These are phyloP conservation scores for Protomyces macrosporus DNA, from an alignment of 1,139 yeast genomes.

Conservation along the genomic window DNA sequence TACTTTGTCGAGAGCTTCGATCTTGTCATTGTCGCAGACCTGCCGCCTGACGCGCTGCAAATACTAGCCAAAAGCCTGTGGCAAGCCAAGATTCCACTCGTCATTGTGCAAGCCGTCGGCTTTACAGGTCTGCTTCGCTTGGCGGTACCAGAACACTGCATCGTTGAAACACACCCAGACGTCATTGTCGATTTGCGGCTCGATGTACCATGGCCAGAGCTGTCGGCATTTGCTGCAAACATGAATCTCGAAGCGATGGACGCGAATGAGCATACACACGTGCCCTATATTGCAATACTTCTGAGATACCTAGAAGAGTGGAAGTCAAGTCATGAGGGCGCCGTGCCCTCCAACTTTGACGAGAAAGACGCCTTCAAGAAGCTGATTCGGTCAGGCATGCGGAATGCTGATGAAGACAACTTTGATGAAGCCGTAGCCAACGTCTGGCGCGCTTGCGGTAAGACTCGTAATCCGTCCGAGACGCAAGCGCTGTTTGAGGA, in stretches of 20 bases:
- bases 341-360: constrained; percentile 45
- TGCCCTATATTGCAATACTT: constrained; percentile 68
- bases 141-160: constrained; percentile 50
- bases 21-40: constrained; percentile 48
- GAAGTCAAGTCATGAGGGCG: constrained; percentile 35
- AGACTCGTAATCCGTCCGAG: constrained; percentile 26
- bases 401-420: constrained; percentile 51
- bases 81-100: constrained; percentile 49
- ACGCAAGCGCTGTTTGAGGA: constrained; percentile 15
- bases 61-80: constrained; percentile 44
- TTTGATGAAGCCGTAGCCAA: constrained; percentile 64
- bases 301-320: constrained; percentile 50
- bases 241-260: constrained; percentile 48
- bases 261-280: constrained; percentile 56
- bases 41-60: constrained; percentile 27
- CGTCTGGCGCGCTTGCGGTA: constrained; percentile 44
- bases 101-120: constrained; percentile 54
- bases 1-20: constrained; percentile 51
- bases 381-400: constrained; percentile 37
- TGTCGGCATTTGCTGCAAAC: constrained; percentile 50
- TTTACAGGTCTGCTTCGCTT: constrained; percentile 63
- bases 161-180: constrained; percentile 72
- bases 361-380: constrained; percentile 51
- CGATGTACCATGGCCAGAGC: constrained; percentile 69
- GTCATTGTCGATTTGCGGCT: constrained; percentile 63